Evolutionary conservation across 495 filamentous ascomycete genomes (phyloP).

Genomic region (Cercophora newfieldiana): DNA sequence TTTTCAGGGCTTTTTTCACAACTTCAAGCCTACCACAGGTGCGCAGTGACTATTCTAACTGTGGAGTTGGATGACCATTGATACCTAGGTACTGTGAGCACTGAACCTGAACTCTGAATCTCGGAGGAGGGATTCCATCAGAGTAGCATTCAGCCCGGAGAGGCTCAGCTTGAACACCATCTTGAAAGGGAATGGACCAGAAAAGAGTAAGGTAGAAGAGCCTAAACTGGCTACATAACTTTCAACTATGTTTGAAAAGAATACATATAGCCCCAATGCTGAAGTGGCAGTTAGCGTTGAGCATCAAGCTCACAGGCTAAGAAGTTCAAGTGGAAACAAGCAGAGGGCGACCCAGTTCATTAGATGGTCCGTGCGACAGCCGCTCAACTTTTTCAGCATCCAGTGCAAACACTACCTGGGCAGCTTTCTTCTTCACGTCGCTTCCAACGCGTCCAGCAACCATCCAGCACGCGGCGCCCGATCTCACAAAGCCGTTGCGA

Average conservation of each 20-base stretch:
- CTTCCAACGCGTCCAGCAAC: background rate
- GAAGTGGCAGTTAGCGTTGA: no score
- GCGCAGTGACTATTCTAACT: no score
- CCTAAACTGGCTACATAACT: background rate
- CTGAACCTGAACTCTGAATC: no score
- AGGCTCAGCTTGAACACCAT: no score
- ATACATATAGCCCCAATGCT: background rate
- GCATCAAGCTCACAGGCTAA: background rate
- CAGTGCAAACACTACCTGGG: conserved; percentile 16
- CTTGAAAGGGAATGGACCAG: no score
- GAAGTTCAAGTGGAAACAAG: background rate
- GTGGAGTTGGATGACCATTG: background rate
- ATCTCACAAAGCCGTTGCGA: background rate
- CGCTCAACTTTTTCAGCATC: conserved; percentile 9
- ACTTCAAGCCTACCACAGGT: no score
- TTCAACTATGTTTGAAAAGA: background rate
- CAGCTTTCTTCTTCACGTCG: conserved; percentile 11
- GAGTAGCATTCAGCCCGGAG: no score
- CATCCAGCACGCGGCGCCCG: background rate
- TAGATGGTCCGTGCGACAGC: conserved; percentile 11
- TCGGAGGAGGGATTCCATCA: no score
- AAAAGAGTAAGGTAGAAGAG: no score
- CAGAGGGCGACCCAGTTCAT: background rate
- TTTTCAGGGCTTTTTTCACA: no score
- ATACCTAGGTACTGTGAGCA: no score